Evolutionary conservation across 805 yeast genomes (phyloP), one percentile per base, ranked within the genome.

Genomic region (Ogataea trehaloabstinens): DNA sequence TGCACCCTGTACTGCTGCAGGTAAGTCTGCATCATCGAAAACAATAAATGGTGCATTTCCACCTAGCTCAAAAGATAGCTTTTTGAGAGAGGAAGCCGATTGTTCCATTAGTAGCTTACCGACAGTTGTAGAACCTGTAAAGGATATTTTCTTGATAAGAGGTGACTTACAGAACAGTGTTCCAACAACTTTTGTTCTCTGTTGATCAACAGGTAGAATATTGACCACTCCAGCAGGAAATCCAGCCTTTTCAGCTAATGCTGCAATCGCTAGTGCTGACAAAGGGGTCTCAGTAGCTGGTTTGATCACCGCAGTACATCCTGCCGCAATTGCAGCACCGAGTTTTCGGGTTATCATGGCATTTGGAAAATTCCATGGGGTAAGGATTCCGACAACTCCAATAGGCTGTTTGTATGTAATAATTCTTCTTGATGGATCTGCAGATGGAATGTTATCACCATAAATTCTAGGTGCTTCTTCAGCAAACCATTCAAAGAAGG

Each of bases 401-500:
- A 85, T 67, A n/a, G 95, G 91, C 57, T 83, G 88, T 50, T 78
- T 74, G 43, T 78, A 49, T 4, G 87, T 68, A 38, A 80, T 49
- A 43, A 84, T 78, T 43, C 81, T 69, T 51, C 64, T 68, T 19
- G 64, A 48, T 1, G 73, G 58, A 43, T 64, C 67, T 36, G 73
- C 66, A 2, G 87, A 74, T n/a, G 74, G 73, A 38, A 84, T 76
- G 13, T 72, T 64, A 46, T 80, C 82, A n/a, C 91, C 93, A 38
- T 76, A 66, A 19, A 75, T 60, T 50, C 88, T 72, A 28, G 88
- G 85, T 6, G 91, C 91, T 49, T 80, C 85, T 59, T 84, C 93
- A 22, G 95, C 71, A 56, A 80, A 90, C 96, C 97, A 90, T 56
- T 87, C 89, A 59, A 86, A 84, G 61, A 84, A 89, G 5, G 85